phyloP scores from a whole-genome alignment of 163 green algal genomes.

The Volvox carteri region DNA sequence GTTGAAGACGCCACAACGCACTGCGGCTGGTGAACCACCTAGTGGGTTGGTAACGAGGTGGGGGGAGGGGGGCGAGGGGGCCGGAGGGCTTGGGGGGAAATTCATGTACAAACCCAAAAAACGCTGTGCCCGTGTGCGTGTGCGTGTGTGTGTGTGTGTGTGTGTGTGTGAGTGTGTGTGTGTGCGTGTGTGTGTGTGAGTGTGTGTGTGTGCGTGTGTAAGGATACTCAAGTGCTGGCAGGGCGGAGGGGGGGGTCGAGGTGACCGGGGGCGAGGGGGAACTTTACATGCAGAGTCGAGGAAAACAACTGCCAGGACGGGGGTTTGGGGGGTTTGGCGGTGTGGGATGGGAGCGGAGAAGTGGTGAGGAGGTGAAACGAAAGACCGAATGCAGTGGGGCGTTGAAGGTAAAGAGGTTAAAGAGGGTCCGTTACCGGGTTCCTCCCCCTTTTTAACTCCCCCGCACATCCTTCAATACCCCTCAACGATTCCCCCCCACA shows the following conservation, averaged over 20 bases:
- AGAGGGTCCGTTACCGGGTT: too few relatives aligned
- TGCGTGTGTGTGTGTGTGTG: background rate
- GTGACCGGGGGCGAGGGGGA: background rate
- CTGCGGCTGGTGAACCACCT: slow-evolving; percentile 36
- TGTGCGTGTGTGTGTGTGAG: too few relatives aligned
- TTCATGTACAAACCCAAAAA: too few relatives aligned
- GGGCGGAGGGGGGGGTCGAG: background rate
- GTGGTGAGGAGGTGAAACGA: background rate
- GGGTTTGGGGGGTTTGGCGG: too few relatives aligned
- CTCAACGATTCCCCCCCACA: too few relatives aligned
- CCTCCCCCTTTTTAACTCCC: too few relatives aligned
- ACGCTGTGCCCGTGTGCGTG: too few relatives aligned
- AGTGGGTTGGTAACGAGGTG: background rate
- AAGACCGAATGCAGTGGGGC: background rate
- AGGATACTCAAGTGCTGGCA: background rate
- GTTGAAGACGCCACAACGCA: slow-evolving; percentile 47
- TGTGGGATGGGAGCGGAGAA: background rate
- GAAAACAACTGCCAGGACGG: too few relatives aligned
- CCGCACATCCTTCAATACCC: too few relatives aligned
- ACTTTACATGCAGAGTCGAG: too few relatives aligned
- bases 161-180: background rate
- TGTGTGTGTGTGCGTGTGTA: background rate
- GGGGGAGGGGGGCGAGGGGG: background rate
- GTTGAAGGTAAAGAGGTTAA: too few relatives aligned
- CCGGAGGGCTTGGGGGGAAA: too few relatives aligned